Base-by-base conservation (phyloP, 192 early-diverging fungal genomes). In the Phlyctochytrium arcticum region DNA sequence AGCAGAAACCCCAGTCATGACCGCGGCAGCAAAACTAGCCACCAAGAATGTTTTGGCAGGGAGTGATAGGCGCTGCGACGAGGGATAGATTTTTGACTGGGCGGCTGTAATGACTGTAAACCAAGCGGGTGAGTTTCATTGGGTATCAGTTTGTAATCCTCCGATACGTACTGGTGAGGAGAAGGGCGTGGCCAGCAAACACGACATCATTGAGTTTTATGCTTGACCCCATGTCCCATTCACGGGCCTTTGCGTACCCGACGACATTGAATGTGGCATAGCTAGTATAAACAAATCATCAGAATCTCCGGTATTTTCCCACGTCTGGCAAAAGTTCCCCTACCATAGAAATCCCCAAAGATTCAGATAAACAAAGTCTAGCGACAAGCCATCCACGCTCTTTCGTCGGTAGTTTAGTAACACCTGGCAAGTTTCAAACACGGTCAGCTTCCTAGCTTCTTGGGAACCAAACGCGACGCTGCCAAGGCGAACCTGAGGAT, bases 341-440 rank as follows among this genome's bases (percentile, higher is more conserved):
- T 97, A 97, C 69, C 85, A 92, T 0, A 85, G 47, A 50, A 98
- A 98, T 9, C 95, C 95, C 46, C 86, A 76, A 17, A 90, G 75
- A 65, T 98, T 98, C 67, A 92, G 87, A 54, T 85, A 81, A 2
- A 95, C 66, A 80, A 92, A 97, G 71, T 97, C 94, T 26, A 93
- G 79, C 3, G 94, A 97, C 30, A 97, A 75, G 0, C 94, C 94
- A 36, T 87, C 78, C 6, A 94, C 90, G 63, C 85, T 81, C 31
- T 27, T 26, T 30, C 91, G 80, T 23, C 62, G 68, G 68, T 77
- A 88, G 77, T 96, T 93, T 44, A 93, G 81, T 12, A 91, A 15
- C 6, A 68, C 24, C 54, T 57, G 48, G 2, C n/a, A 57, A 57
- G 19, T 27, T 29, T 17, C 3, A 53, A 8, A 53, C 24, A 5